Evolutionary conservation across 2,329 filamentous ascomycete species (phyloP), one percentile per base, ranked within the genome.

Genomic region (Fusarium anthophilum): DNA sequence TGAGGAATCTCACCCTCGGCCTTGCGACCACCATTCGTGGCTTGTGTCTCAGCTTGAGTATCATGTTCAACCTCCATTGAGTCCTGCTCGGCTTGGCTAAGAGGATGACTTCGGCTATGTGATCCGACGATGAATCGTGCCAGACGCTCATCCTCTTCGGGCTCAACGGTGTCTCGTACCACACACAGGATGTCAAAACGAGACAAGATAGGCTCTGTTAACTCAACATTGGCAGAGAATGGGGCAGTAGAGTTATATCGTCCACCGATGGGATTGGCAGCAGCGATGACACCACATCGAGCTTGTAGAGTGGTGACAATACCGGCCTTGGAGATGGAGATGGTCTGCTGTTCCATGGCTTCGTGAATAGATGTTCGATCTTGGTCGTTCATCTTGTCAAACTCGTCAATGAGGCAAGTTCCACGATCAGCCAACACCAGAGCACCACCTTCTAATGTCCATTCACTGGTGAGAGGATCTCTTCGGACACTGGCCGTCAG

Each of bases 331-430:
- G 95, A 98, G 80, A 99, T 99, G 70, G 96, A 98, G 76, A 99
- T 99, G 4, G 96, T 99, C 84, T 99, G 96, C 84, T 99, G 96
- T 83, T 99, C 96, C 96, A 99, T 99, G 69, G 96, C 96, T 87
- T 99, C 96, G 88, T 99, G 96, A 77, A 99, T 99, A 13, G 95
- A 98, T 2, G 96, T 98, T 74, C 96, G 91, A 82, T 99, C 96
- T 81, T 98, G 95, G 81, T 99, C 96, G 82, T 98, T 98, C 96
- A 99, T 99, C 88, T 99, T 99, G 89, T 99, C 96, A 79, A 99
- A 99, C 84, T 99, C 96, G 79, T 99, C 96, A 72, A 99, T 99
- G 37, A 99, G 87, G 80, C 96, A 98, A 22, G 94, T 98, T 45
- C 96, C 96, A 75, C 94, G 93, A 82, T 99, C 96, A 22, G 96